A percentile compares a stretch with the other conserved stretches of the same genome.
These are phyloP conservation scores for Isoetes taiwanensis DNA, from an alignment of 75 land plant genomes.

Conservation along the genomic window DNA sequence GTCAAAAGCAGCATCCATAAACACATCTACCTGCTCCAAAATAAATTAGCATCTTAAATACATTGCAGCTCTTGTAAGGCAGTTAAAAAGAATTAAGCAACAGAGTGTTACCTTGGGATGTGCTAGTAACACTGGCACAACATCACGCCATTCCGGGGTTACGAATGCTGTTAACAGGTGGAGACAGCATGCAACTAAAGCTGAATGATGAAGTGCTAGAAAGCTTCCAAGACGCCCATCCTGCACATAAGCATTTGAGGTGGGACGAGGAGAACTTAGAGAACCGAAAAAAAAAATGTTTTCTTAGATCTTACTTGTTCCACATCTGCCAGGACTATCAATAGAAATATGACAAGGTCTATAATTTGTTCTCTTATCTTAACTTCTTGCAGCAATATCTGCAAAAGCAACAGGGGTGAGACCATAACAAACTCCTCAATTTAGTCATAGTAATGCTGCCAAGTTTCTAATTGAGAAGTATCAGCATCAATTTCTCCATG, in stretches of 20 bases:
- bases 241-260: conserved; percentile 18
- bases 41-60: no score
- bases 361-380: conserved; percentile 76
- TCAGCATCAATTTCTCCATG: no score
- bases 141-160: conserved; percentile 65
- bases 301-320: conserved; percentile 54
- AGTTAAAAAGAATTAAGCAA: no score
- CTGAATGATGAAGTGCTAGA: conserved; percentile 37
- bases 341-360: conserved; percentile 63
- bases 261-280: background rate
- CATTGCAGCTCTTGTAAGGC: no score
- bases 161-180: conserved; percentile 55
- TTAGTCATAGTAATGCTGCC: background rate
- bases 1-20: conserved; percentile 81
- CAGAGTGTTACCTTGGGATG: conserved; percentile 94
- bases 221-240: conserved; percentile 36
- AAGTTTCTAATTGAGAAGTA: no score
- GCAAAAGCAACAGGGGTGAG: conserved; percentile 9
- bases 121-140: conserved; percentile 56
- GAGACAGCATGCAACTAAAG: conserved; percentile 62
- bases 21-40: conserved; percentile 61
- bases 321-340: conserved; percentile 42
- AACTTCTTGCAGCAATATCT: conserved; percentile 85
- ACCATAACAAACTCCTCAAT: background rate
- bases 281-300: background rate